phyloP scores from a whole-genome alignment of 2,329 filamentous ascomycete species.

The Aspergillus unguis region DNA sequence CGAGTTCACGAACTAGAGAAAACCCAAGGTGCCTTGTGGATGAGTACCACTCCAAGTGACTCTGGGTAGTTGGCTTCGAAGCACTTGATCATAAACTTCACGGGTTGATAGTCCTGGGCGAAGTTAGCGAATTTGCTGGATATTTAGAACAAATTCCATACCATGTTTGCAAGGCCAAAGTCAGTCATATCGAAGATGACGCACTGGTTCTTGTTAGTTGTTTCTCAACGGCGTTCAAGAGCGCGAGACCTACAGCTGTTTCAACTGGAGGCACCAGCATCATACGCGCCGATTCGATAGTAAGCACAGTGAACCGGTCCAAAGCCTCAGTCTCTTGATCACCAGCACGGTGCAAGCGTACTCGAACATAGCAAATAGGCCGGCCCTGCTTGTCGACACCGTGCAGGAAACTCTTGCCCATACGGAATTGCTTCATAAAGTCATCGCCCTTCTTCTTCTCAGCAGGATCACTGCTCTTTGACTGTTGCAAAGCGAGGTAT shows the following conservation, averaged over 20 bases:
- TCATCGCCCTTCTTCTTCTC: slow-evolving; percentile 69
- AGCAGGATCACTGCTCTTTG: slow-evolving; percentile 56
- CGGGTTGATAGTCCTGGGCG: slow-evolving; percentile 77
- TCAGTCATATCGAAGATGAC: slow-evolving; percentile 95
- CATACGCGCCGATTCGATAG: slow-evolving; percentile 91
- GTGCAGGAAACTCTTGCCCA: slow-evolving; percentile 92
- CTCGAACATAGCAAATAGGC: slow-evolving; percentile 82
- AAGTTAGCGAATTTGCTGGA: not conserved
- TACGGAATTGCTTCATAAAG: slow-evolving; percentile 76
- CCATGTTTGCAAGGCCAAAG: slow-evolving; percentile 94
- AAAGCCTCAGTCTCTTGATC: slow-evolving; percentile 79
- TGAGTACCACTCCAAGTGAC: slow-evolving; percentile 79
- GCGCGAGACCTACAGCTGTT: slow-evolving; percentile 69
- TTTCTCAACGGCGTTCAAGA: slow-evolving; percentile 8
- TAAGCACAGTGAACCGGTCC: slow-evolving; percentile 86
- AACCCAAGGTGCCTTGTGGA: slow-evolving; percentile 95
- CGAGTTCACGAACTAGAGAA: slow-evolving; percentile 65
- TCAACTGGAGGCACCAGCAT: slow-evolving; percentile 76
- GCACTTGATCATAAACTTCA: slow-evolving; percentile 99
- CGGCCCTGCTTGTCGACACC: slow-evolving; percentile 79
- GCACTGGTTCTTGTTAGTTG: slow-evolving; percentile 55
- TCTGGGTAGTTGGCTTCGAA: slow-evolving; percentile 99
- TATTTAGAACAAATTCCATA: slow-evolving; percentile 34
- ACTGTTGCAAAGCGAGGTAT: slow-evolving; percentile 59
- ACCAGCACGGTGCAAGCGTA: slow-evolving; percentile 73